Base-by-base conservation (phyloP, 805 yeast genomes). In the Metschnikowia bowlesiae region DNA sequence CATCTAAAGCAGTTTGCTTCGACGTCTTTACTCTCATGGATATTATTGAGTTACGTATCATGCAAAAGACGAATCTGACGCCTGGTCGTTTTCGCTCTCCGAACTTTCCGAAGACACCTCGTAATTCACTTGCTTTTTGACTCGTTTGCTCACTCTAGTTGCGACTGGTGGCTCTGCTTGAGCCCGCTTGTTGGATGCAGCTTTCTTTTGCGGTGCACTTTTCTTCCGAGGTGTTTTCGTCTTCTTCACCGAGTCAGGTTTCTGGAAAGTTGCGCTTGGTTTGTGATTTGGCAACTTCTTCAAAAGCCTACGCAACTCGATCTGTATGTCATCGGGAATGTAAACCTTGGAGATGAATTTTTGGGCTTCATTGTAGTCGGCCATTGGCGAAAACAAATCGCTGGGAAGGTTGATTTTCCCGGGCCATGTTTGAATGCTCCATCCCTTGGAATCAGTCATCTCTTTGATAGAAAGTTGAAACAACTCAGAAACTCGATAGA, bases 401-500 rank as follows among this genome's bases (percentile, higher is more conserved):
- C 75, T 67, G 0, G 92, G 84, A 16, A 89, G 64, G 16, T 80
- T 79, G 14, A 86, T 65, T 58, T 84, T 86, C 1, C 92, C 95
- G 0, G 96, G 95, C 82, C 91, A 90, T 0, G 90, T 82, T 26
- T 84, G 79, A 49, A 87, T 71, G 22, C 78, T 78, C 96, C 96
- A 89, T 41, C 74, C 75, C 58, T 77, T 82, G 26, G 67, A 60
- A 26, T 79, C 83, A 39, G 84, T 79, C 26, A 81, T 67, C 49
- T 79, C 81, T 48, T 83, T 78, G 42, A 89, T 73, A 6, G 81
- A 69, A 50, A 86, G 66, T 63, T 87, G 95, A 1, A 89, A 73
- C 38, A 90, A 65, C 58, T 90, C 97, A 1, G 96, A 78, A 10
- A 88, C 70, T 37, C 82, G 65, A 60, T 88, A 90, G 35, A 89